Conservation (phyloP, 352 stramenopile genomes). For the Thalassiosira exigua region DNA sequence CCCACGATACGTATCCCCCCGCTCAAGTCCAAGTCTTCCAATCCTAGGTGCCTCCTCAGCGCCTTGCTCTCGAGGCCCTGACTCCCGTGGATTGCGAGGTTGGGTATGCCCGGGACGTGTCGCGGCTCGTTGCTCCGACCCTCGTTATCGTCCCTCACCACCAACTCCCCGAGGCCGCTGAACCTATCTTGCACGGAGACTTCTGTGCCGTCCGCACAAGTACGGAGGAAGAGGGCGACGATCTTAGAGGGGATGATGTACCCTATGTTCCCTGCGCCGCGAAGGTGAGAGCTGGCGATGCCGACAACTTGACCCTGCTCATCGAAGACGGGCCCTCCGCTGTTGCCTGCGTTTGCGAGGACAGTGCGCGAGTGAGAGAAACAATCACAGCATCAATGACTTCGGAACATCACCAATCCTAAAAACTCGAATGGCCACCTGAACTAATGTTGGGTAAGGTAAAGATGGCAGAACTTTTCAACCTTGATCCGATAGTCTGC, state of each 20-base stretch:
- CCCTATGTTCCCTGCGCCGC: slow-evolving; percentile 53
- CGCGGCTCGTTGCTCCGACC: slow-evolving; percentile 30
- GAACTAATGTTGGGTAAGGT: too few relatives aligned
- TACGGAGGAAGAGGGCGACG: slow-evolving; percentile 45
- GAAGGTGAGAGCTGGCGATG: slow-evolving; percentile 32
- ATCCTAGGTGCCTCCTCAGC: slow-evolving; percentile 38
- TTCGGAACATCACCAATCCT: too few relatives aligned
- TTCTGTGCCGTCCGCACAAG: slow-evolving; percentile 47
- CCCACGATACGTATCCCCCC: slow-evolving; percentile 47
- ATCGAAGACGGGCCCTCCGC: slow-evolving; percentile 63
- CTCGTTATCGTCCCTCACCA: slow-evolving; percentile 13
- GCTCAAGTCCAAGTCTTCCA: slow-evolving; percentile 32
- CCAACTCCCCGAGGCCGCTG: slow-evolving; percentile 33
- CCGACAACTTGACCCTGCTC: slow-evolving; percentile 54
- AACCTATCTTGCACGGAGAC: slow-evolving; percentile 38
- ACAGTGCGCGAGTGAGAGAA: too few relatives aligned
- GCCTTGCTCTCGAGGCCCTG: slow-evolving; percentile 58
- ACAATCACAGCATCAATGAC: too few relatives aligned
- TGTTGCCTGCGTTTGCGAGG: too few relatives aligned
- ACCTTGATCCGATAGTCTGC: too few relatives aligned
- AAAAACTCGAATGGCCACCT: too few relatives aligned
- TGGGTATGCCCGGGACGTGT: slow-evolving; percentile 51
- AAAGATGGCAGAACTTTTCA: too few relatives aligned
- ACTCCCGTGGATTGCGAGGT: slow-evolving; percentile 24
- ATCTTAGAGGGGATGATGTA: slow-evolving; percentile 65